These are phyloP conservation scores for Pseudozyma flocculosa DNA, from an alignment of 1,284 basidiomycete genomes.

Conservation along the genomic window DNA sequence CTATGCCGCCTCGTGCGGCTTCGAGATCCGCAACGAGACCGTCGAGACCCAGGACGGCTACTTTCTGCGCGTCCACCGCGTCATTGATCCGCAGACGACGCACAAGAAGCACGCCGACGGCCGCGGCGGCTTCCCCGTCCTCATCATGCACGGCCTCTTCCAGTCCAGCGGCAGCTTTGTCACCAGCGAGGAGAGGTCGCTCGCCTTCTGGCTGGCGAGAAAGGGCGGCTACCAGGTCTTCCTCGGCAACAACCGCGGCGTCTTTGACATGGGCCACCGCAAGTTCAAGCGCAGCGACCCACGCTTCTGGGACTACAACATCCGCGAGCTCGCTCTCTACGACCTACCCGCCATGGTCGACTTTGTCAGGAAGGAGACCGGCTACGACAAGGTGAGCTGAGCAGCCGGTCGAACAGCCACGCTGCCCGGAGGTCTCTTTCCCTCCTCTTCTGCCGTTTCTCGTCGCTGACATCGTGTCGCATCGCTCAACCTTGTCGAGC, in stretches of 20 bases:
- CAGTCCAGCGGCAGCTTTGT: conserved; percentile 68
- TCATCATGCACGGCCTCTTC: conserved; percentile 68
- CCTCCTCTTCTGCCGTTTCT: too few relatives aligned
- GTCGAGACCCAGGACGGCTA: conserved; percentile 68
- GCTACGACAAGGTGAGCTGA: conserved; percentile 63
- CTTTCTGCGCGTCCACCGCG: conserved; percentile 63
- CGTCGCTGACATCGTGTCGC: too few relatives aligned
- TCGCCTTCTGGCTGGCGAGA: conserved; percentile 68
- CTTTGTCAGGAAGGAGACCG: conserved; percentile 64
- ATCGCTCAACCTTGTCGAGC: too few relatives aligned
- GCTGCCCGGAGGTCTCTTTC: too few relatives aligned
- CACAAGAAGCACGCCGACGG: conserved; percentile 60
- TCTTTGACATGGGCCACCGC: conserved; percentile 68
- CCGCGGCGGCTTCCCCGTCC: conserved; percentile 64
- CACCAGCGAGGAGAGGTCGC: conserved; percentile 66
- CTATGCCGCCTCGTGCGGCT: conserved; percentile 65
- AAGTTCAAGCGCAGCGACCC: conserved; percentile 63
- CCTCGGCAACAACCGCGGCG: conserved; percentile 66
- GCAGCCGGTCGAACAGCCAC: too few relatives aligned
- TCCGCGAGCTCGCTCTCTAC: conserved; percentile 66
- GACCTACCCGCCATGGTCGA: conserved; percentile 67
- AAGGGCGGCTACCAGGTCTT: conserved; percentile 66
- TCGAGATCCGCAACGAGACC: conserved; percentile 65
- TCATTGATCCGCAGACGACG: conserved; percentile 62
- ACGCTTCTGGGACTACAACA: conserved; percentile 69